These are phyloP conservation scores for Cryphonectria parasitica DNA, from an alignment of 2,329 filamentous ascomycete species.

Conservation along the genomic window DNA sequence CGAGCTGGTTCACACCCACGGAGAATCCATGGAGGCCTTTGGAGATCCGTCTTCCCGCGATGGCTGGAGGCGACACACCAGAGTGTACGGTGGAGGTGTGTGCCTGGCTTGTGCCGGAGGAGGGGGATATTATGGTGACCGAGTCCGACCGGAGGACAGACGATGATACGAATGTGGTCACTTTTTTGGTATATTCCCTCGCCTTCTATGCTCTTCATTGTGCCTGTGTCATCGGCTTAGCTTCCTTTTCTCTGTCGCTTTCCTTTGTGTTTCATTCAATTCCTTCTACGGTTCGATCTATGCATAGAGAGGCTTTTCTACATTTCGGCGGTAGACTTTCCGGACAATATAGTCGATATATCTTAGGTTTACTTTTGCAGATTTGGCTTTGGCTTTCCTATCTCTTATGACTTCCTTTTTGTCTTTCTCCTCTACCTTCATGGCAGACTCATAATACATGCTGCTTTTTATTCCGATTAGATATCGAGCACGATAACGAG, in stretches of 20 bases:
- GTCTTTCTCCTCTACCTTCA: neutral
- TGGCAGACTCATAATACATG: neutral
- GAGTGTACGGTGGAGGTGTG: constrained; percentile 61
- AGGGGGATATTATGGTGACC: constrained; percentile 38
- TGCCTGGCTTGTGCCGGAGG: constrained; percentile 58
- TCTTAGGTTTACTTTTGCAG: neutral
- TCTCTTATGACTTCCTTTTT: neutral
- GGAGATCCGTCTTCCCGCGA: constrained; percentile 48
- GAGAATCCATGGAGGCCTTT: constrained; percentile 54
- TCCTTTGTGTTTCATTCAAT: neutral
- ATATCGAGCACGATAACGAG: neutral
- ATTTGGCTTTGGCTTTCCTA: neutral
- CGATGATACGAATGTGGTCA: neutral
- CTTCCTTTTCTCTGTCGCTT: neutral
- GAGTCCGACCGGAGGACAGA: constrained; percentile 17
- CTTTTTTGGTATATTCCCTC: neutral
- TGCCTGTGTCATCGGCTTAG: too few species aligned
- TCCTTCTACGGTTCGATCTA: neutral
- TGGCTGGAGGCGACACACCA: constrained; percentile 61
- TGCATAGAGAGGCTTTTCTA: neutral
- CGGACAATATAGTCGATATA: neutral
- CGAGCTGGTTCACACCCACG: constrained; percentile 49
- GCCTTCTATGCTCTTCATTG: neutral
- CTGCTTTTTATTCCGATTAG: neutral
- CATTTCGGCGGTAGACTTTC: neutral